These are phyloP conservation scores for Cercophora sp. DNA, from an alignment of 495 filamentous ascomycete genomes.

Conservation along the genomic window DNA sequence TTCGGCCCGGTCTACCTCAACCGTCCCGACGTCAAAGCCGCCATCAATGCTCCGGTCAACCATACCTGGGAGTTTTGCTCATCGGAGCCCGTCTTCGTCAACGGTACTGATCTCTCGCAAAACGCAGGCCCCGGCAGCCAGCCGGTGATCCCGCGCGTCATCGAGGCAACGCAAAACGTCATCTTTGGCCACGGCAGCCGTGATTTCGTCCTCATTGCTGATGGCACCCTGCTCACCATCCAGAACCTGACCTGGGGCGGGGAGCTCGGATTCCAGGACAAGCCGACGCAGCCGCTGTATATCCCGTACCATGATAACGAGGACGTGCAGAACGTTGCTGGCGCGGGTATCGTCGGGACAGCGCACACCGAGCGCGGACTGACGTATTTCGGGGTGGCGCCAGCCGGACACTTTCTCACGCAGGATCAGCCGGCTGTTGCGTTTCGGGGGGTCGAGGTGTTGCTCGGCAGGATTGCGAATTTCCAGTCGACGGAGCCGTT, in stretches of 20 bases:
- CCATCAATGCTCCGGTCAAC: constrained; percentile 64
- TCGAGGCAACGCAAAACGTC: constrained; percentile 65
- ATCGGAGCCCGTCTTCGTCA: constrained; percentile 47
- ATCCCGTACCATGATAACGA: constrained; percentile 58
- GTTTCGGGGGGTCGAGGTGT: constrained; percentile 65
- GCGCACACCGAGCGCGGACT: constrained; percentile 64
- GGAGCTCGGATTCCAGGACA: constrained; percentile 58
- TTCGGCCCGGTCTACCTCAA: constrained; percentile 34
- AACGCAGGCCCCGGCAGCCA: constrained; percentile 50
- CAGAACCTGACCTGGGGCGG: constrained; percentile 88
- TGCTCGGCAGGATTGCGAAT: constrained; percentile 56
- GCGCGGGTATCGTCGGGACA: constrained; percentile 57
- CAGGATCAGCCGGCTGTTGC: constrained; percentile 59
- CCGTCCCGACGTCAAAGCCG: constrained; percentile 66
- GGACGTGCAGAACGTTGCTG: constrained; percentile 27
- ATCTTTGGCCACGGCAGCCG: constrained; percentile 63
- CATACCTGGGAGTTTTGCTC: constrained; percentile 57
- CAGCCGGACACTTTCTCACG: constrained; percentile 63
- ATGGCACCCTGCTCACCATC: constrained; percentile 67
- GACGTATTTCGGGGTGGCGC: constrained; percentile 57
- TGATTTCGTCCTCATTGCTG: constrained; percentile 56
- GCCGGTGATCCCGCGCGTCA: constrained; percentile 60
- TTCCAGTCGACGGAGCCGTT: constrained; percentile 32
- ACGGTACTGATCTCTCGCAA: constrained; percentile 25
- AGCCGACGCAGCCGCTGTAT: constrained; percentile 56